Conservation (phyloP, 116 monocot species). For the Papilionanthe hybrid region DNA sequence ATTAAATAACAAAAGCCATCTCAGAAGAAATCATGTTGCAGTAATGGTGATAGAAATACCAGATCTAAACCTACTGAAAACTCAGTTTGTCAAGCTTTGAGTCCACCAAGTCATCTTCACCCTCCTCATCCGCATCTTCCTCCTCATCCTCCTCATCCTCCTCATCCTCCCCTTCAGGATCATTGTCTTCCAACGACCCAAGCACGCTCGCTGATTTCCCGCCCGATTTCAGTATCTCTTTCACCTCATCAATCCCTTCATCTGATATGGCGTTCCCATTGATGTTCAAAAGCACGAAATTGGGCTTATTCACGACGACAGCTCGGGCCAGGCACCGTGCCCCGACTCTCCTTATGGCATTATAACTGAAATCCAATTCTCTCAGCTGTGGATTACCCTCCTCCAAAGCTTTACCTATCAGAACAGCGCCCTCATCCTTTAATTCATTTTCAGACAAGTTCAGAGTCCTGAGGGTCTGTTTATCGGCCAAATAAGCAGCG, state of each 20-base stretch:
- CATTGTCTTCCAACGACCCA: constrained; percentile 85
- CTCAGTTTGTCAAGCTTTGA: constrained; percentile 51
- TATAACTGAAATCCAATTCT: constrained; percentile 61
- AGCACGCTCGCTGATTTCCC: constrained; percentile 40
- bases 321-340: constrained; percentile 65
- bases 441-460: constrained; percentile 65
- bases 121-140: constrained; percentile 9
- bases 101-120: constrained; percentile 19
- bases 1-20: not conserved
- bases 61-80: constrained; percentile 12
- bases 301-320: constrained; percentile 37
- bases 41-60: too few relatives aligned
- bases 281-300: constrained; percentile 66
- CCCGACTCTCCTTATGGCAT: constrained; percentile 58
- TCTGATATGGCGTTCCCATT: constrained; percentile 76
- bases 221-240: constrained; percentile 54
- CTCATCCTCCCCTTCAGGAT: constrained; percentile 47
- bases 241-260: constrained; percentile 87
- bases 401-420: constrained; percentile 51
- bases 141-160: constrained; percentile 36
- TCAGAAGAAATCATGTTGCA: not conserved
- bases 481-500: constrained; percentile 25
- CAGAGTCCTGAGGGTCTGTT: constrained; percentile 44
- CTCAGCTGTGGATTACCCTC: constrained; percentile 31
- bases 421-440: constrained; percentile 64